phyloP scores from a whole-genome alignment of 2,329 filamentous ascomycete genomes.

The Pestalotiopsis sp. region DNA sequence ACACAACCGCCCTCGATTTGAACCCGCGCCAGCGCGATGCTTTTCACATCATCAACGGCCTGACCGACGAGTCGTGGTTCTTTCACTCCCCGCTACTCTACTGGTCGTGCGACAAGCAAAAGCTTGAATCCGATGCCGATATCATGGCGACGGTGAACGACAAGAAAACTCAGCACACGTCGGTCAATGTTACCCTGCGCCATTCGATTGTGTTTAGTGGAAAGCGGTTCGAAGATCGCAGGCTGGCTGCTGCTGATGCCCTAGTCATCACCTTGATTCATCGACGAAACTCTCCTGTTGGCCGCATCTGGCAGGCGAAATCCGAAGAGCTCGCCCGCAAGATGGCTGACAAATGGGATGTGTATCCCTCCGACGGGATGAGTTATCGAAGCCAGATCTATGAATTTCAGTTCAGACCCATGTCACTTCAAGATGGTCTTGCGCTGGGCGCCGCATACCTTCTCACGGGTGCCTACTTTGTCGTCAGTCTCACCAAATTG shows the following conservation, averaged over 20 bases:
- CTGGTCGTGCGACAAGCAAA: constrained; percentile 69
- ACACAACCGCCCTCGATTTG: constrained; percentile 36
- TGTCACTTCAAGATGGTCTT: constrained; percentile 67
- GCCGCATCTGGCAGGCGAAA: constrained; percentile 65
- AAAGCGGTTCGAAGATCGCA: constrained; percentile 72
- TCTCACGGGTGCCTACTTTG: constrained; percentile 65
- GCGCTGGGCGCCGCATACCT: constrained; percentile 68
- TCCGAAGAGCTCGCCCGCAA: constrained; percentile 54
- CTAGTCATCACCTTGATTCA: constrained; percentile 79
- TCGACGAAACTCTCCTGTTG: constrained; percentile 64
- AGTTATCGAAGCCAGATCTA: constrained; percentile 64
- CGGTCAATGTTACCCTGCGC: constrained; percentile 73
- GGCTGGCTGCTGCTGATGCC: constrained; percentile 72
- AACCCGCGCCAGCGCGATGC: constrained; percentile 51
- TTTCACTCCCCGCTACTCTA: constrained; percentile 84
- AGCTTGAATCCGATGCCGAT: constrained; percentile 62
- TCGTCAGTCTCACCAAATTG: constrained; percentile 68
- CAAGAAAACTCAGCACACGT: constrained; percentile 62
- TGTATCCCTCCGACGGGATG: constrained; percentile 59
- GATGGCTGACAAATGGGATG: constrained; percentile 59
- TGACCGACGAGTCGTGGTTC: constrained; percentile 70
- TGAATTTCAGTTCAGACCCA: constrained; percentile 77
- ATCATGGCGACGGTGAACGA: constrained; percentile 72
- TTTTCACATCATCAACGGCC: constrained; percentile 61
- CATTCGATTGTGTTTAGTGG: constrained; percentile 82